phyloP scores from a whole-genome alignment of 1,139 yeast genomes.

The Hansenula anomala region DNA sequence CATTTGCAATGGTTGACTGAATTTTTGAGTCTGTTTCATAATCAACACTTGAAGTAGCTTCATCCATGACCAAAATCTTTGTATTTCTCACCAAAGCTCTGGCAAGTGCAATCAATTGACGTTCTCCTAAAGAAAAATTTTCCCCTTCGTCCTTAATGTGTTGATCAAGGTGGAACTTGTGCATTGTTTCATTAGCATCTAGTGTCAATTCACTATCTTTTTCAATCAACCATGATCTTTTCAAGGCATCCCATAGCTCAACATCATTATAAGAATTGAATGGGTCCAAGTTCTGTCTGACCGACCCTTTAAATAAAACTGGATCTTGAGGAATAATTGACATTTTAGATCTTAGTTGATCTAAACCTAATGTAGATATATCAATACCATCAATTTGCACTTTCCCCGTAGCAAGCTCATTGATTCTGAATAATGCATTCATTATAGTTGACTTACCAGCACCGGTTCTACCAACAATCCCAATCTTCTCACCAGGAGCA shows the following conservation, averaged over 20 bases:
- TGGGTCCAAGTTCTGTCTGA: slow-evolving; percentile 64
- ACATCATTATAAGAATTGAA: slow-evolving; percentile 46
- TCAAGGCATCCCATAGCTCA: slow-evolving; percentile 45
- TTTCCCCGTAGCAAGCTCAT: slow-evolving; percentile 46
- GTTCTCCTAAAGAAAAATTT: slow-evolving; percentile 71
- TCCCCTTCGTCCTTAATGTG: slow-evolving; percentile 65
- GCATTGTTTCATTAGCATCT: slow-evolving; percentile 27
- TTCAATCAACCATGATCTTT: slow-evolving; percentile 19
- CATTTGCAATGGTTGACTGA: slow-evolving; percentile 54
- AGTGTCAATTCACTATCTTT: neutral
- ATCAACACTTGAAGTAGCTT: slow-evolving; percentile 79
- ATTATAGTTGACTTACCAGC: slow-evolving; percentile 71
- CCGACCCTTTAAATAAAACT: slow-evolving; percentile 59
- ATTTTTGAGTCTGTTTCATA: slow-evolving; percentile 67
- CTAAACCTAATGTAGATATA: slow-evolving; percentile 49
- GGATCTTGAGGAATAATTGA: slow-evolving; percentile 77
- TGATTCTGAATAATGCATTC: slow-evolving; percentile 55
- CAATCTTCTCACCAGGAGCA: slow-evolving; percentile 53
- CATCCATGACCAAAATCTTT: slow-evolving; percentile 64
- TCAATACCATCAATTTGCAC: slow-evolving; percentile 57
- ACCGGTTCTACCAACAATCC: slow-evolving; percentile 76
- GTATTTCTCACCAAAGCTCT: slow-evolving; percentile 66
- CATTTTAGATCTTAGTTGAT: slow-evolving; percentile 49
- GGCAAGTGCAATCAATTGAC: slow-evolving; percentile 67
- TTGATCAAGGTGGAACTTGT: slow-evolving; percentile 60